Evolutionary conservation across 2,329 filamentous ascomycete species (phyloP), one percentile per base, ranked within the genome.

Genomic region (Sporothrix brasiliensis): DNA sequence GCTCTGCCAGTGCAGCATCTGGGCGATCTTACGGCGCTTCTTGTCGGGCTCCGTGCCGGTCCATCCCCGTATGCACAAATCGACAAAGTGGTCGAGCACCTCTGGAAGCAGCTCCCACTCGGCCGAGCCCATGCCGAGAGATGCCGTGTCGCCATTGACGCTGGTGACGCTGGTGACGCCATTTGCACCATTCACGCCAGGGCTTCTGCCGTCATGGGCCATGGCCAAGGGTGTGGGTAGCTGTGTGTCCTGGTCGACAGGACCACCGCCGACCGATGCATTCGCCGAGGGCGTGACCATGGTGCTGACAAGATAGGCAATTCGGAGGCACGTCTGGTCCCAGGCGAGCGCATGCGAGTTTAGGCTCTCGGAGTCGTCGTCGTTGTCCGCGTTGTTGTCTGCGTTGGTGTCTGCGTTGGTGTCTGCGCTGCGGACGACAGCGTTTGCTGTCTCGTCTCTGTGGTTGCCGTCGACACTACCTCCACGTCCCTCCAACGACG

Each of bases 1-100:
- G 68, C 78, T 77, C 69, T 82, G 82, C 85, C 85, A 87, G 71
- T 83, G 79, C 71, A 83, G 77, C 73, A 87, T 84, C 76, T 81
- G 80, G 66, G 73, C 70, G 53, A 75, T 71, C 70, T 76, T 77
- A 41, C 69, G 70, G 47, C 70, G 72, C 63, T 73, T 74, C 61
- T 74, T 74, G 9, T 39, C 14, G 9, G 34, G 10, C 11, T 71
- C 50, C 4, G 69, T 13, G n/a, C 60, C 70, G 1, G 71, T 63
- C 73, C 73, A 76, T 30, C 65, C 69, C 7, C 63, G 58, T 30
- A 71, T 65, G 50, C 67, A 67, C 67, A 47, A 54, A 5, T 58
- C 9, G 39, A 58, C 30, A 30, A 52, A 67, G 19, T 56, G 53
- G 13, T 70, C 47, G 10, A 70, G 13, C n/a, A 66, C 44, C 41